A percentile compares a stretch with the other conserved stretches of the same genome.
Evolutionary conservation across 805 yeast species (phyloP).

Genomic region (Barnettozyma siamensis): DNA sequence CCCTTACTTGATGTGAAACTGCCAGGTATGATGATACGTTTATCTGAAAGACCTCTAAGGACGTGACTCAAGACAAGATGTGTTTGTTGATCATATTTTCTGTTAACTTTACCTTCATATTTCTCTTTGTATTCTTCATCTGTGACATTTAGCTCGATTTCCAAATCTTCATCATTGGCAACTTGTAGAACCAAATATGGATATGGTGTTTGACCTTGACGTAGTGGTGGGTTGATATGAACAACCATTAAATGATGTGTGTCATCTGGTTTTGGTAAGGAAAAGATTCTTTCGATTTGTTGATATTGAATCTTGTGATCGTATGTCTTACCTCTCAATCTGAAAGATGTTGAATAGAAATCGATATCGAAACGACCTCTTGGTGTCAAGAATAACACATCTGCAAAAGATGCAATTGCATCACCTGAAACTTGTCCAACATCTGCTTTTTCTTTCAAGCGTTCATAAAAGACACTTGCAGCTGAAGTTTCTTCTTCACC

Average conservation of each 20-base stretch:
- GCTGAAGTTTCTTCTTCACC: constrained; percentile 50
- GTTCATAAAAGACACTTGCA: constrained; percentile 85
- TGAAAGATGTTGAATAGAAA: constrained; percentile 78
- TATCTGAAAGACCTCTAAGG: constrained; percentile 83
- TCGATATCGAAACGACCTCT: constrained; percentile 98
- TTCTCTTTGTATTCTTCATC: constrained; percentile 74
- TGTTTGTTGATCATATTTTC: constrained; percentile 74
- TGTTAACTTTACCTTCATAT: constrained; percentile 70
- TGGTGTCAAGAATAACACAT: constrained; percentile 89
- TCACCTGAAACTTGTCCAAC: constrained; percentile 94
- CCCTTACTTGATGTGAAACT: constrained; percentile 68
- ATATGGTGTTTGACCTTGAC: constrained; percentile 97
- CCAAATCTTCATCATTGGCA: constrained; percentile 83
- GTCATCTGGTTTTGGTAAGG: constrained; percentile 93
- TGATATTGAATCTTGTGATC: constrained; percentile 91
- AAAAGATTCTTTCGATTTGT: constrained; percentile 84
- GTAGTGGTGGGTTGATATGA: constrained; percentile 93
- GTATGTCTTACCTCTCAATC: constrained; percentile 95
- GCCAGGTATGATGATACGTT: constrained; percentile 81
- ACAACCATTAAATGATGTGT: constrained; percentile 80
- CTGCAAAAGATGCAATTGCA: constrained; percentile 88
- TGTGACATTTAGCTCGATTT: constrained; percentile 78
- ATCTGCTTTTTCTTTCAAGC: constrained; percentile 86
- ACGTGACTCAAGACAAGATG: constrained; percentile 84
- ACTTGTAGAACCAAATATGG: constrained; percentile 90